These are phyloP conservation scores for Trametes meyenii DNA, from an alignment of 768 basidiomycete species.

Conservation along the genomic window DNA sequence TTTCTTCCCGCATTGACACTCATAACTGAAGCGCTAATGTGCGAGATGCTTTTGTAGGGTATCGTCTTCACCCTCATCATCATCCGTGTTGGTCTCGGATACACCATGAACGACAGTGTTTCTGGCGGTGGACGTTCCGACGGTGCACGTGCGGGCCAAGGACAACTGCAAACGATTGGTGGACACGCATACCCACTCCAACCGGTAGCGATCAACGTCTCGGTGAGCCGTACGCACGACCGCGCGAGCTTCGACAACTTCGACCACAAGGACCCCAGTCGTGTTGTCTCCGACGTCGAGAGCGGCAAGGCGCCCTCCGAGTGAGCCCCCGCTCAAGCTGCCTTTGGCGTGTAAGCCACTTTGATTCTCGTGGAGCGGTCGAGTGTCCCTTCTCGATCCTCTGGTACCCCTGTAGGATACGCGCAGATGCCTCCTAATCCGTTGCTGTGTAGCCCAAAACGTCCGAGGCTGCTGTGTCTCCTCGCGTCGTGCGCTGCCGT, in stretches of 20 bases:
- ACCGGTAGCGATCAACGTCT: conserved; percentile 23
- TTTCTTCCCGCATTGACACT: neutral
- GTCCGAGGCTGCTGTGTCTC: too few relatives aligned
- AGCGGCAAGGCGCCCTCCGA: conserved; percentile 14
- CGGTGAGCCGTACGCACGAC: conserved; percentile 20
- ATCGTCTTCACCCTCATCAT: conserved; percentile 24
- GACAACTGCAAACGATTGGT: conserved; percentile 9
- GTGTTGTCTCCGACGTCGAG: conserved; percentile 4
- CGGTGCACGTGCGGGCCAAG: neutral
- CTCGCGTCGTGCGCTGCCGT: too few relatives aligned
- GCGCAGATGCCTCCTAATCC: too few relatives aligned
- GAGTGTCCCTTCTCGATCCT: too few relatives aligned
- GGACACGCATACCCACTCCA: conserved; percentile 15
- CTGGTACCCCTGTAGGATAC: too few relatives aligned
- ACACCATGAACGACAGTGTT: conserved; percentile 18
- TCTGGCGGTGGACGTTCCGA: neutral
- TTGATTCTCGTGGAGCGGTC: too few relatives aligned
- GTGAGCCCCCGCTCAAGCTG: neutral
- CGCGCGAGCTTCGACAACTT: conserved; percentile 16
- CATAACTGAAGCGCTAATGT: neutral
- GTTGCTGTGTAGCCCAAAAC: too few relatives aligned
- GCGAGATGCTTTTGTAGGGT: conserved; percentile 1
- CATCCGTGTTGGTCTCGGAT: conserved; percentile 24
- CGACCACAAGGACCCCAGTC: conserved; percentile 14
- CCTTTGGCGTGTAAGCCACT: too few relatives aligned